Base-by-base conservation (phyloP, 768 basidiomycete species). In the Mycena haematopus region DNA sequence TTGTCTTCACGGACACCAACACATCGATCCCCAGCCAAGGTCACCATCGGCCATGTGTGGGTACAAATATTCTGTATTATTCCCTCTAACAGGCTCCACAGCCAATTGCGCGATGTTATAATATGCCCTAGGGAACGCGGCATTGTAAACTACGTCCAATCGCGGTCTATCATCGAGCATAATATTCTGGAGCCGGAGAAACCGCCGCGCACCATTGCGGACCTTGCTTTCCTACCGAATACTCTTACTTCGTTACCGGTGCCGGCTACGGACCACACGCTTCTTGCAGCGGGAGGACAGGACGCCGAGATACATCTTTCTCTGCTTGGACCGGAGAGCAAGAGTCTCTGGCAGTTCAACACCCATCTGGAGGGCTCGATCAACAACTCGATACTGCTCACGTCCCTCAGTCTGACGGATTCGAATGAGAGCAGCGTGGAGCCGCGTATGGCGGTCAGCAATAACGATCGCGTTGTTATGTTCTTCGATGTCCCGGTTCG, bases 391-490 rank as follows among this genome's bases (percentile, higher is more conserved):
- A 86, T 94, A 24, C 78, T 93, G 58, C 85, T 88, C 54, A 86
- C 87, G 19, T 77, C 78, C 3, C 76, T 90, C 62, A 86, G 80
- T 67, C 75, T 90, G 36, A 82, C 86, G 11, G 78, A 80, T 35
- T 85, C 88, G 22, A 76, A 85, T 62, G 79, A 89, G 71, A 87
- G 84, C 72, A 85, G 84, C 65, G 81, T 83, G 10, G 91, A 93
- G 68, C 93, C 93, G 0, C 80, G 93, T 9, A 80, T 95, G 46
- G 84, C 86, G 25, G 86, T 96, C 63, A 91, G 89, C 76, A 95
- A 95, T 71, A 97, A 97, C 73, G 94, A 96, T 70, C 81, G 82
- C 56, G 85, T 85, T 0, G 85, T 96, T 69, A 90, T 87, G 73
- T 86, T 96, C 69, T 95, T 90, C 71, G 88, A 92, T 55, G 78